Evolutionary conservation across 345 rosid genomes (phyloP).

Genomic region (Toxicodendron radicans): DNA sequence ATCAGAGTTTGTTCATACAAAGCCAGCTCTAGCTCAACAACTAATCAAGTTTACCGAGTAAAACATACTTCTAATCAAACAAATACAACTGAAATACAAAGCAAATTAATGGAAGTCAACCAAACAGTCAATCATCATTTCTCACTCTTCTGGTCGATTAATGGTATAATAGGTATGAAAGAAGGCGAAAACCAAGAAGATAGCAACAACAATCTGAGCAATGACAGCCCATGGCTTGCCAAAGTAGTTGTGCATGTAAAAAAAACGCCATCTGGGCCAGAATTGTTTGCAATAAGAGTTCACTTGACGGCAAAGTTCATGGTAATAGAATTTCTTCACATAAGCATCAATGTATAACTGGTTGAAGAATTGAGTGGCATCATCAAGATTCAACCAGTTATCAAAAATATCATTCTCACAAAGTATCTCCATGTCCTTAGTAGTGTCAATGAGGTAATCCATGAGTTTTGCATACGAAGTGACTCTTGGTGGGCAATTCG

Average conservation of each 20-base stretch:
- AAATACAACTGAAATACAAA: no score
- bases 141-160: no score
- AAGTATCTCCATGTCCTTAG: conserved; percentile 21
- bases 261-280: conserved; percentile 19
- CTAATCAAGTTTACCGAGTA: no score
- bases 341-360: conserved; percentile 24
- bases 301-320: conserved; percentile 13
- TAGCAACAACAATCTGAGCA: conserved; percentile 17
- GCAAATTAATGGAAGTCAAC: no score
- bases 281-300: not conserved
- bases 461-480: conserved; percentile 28
- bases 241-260: conserved; percentile 19
- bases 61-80: no score
- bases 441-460: conserved; percentile 28
- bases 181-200: conserved; percentile 9
- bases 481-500: conserved; percentile 10
- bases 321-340: conserved; percentile 18
- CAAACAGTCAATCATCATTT: no score
- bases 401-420: conserved; percentile 9
- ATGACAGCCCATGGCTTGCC: conserved; percentile 27
- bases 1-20: no score
- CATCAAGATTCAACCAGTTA: conserved; percentile 23
- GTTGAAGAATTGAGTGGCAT: conserved; percentile 20
- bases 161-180: conserved; percentile 18
- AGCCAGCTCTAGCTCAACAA: no score